Evolutionary conservation across 1,139 yeast genomes (phyloP), one percentile per base, ranked within the genome.

Genomic region (Meyerozyma carpophila): DNA sequence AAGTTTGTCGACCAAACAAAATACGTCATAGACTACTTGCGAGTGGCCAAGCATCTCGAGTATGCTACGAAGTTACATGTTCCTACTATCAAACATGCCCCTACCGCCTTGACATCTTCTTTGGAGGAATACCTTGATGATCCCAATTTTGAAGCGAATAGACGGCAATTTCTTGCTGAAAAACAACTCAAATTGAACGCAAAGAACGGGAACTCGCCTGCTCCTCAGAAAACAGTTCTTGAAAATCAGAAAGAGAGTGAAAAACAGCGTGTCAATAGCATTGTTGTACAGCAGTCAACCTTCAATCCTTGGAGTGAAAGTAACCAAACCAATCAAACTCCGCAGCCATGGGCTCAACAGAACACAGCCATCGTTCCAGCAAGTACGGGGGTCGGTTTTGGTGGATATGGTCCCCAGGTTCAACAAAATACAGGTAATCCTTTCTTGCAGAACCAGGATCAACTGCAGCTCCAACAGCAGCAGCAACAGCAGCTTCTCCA

Each of bases 61-160:
- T 79, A 82, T 57, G 81, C 93, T 3, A 89, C 98, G 1, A 90
- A 90, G 55, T 70, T 93, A 48, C 90, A 86, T 58, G 96, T 93
- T 27, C 98, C 98, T 25, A 91, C 96, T 11, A 91, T 93, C 48
- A 89, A 89, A 61, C 98, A 93, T 64, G 97, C 98, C 0, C 98
- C 98, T 11, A 91, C 97, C 2, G 94, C 96, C 25, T 75, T 93
- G 54, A 86, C 96, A 8, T 76, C 83, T 36, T 84, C 95, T 11
- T 74, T 93, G 45, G 95, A 89, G 58, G 97, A 91, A 54, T 94
- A 93, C 62, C 69, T 93, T 55, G 77, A 82, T 57, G 96, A 86
- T 60, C 88, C 88, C n/a, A 85, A 84, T 56, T 88, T 87, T 62
- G 96, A 88, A 56, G 66, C 69, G 8, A 89, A 88, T 59, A 79